phyloP scores from a whole-genome alignment of 2,329 filamentous ascomycete genomes.

The Elsinoe australis region DNA sequence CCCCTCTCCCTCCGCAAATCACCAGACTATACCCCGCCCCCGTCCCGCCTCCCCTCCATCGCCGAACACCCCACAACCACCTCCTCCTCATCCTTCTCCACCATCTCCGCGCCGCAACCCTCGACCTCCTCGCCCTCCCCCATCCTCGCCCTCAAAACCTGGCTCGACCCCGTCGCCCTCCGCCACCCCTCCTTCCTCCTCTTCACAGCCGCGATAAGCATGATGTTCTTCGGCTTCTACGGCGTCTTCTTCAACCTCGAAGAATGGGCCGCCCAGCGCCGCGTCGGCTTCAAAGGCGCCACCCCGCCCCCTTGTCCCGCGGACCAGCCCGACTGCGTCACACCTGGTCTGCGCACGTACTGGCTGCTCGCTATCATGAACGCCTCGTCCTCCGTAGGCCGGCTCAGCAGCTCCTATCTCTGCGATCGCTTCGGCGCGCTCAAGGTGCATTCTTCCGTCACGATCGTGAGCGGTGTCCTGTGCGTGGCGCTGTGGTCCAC shows the following conservation, averaged over 20 bases:
- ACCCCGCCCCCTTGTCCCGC: slow-evolving; percentile 18
- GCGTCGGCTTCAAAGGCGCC: slow-evolving; percentile 35
- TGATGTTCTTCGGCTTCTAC: slow-evolving; percentile 47
- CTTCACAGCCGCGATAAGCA: slow-evolving; percentile 39
- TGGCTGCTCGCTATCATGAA: slow-evolving; percentile 47
- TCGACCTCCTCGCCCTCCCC: slow-evolving; percentile 29
- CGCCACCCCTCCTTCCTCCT: slow-evolving; percentile 37
- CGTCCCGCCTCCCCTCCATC: too few relatives aligned
- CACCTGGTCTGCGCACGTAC: slow-evolving; percentile 36
- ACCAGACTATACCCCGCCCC: too few relatives aligned
- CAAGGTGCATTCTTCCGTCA: slow-evolving; percentile 40
- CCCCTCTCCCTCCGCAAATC: slow-evolving; percentile 36
- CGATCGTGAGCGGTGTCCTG: slow-evolving; percentile 37
- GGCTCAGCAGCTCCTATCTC: slow-evolving; percentile 39
- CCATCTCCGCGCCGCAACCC: slow-evolving; percentile 40
- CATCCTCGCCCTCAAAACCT: slow-evolving; percentile 30
- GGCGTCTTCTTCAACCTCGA: slow-evolving; percentile 48
- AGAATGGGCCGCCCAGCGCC: slow-evolving; percentile 42
- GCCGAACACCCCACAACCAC: too few relatives aligned
- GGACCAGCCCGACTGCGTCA: slow-evolving; percentile 13
- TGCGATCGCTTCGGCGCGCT: slow-evolving; percentile 40
- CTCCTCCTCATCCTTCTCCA: slow-evolving; percentile 28
- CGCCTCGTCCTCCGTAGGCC: slow-evolving; percentile 40
- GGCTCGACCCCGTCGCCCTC: slow-evolving; percentile 41
- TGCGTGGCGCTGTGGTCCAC: slow-evolving; percentile 40